Evolutionary conservation across 129 eudicot genomes (phyloP), one percentile per base, ranked within the genome.

Genomic region (Deinandra increscens): DNA sequence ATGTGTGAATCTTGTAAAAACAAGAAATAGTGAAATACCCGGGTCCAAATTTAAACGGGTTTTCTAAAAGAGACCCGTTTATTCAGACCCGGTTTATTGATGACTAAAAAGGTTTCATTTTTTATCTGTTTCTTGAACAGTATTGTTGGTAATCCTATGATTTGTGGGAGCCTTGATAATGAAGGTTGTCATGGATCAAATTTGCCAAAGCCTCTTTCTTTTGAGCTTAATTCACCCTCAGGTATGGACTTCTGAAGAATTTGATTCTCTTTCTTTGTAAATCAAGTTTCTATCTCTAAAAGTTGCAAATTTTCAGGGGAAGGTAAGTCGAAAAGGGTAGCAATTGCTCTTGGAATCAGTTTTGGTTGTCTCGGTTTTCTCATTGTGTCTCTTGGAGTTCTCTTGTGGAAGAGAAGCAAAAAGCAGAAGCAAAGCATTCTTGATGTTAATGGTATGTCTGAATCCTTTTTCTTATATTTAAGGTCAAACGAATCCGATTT

Each of bases 331-430:
- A 86, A 75, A 79, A 88, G 79, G 63, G 74, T 88, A 55, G 91
- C 95, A 3, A 68, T 84, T 73, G 96, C 96, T 39, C 81, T 91
- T 7, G 96, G 98, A 78, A 75, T 86, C 59, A 88, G 96, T 68
- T 59, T 91, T 20, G 75, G 87, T 63, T 71, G 86, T 39, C 71
- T 83, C 15, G 64, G 48, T 15, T 19, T 91, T 42, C 54, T 91
- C 67, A 44, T 84, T 7, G 69, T 73, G 20, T 73, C 68, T 29
- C 58, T 85, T 42, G 94, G 81, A 11, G 56, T 72, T 71, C 69
- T 84, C 23, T 64, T 84, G 64, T 84, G 88, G 87, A 75, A 74
- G 41, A 84, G 86, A 78, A 75, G 68, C 72, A 56, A 73, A 64
- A 76, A 58, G 41, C 60, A 68, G 39, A 86, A 84, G 53, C 88